Percentiles rank a stretch among this genome's conserved stretches.
Evolutionary conservation across 805 yeast species (phyloP).

Genomic region (Kluyveromyces dobzhanskii): DNA sequence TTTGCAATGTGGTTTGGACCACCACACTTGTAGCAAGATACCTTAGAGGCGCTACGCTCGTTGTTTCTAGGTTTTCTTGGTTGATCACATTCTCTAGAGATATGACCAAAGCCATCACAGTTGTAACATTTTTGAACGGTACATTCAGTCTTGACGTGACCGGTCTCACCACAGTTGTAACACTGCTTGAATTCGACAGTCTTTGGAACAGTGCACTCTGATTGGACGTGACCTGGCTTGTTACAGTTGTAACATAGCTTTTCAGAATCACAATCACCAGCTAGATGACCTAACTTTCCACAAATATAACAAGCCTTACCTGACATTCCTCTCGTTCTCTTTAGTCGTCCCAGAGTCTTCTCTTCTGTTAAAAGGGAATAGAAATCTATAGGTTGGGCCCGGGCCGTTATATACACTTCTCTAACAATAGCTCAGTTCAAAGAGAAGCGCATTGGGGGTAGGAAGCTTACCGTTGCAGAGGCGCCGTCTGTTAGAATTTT

Average conservation of each 20-base stretch:
- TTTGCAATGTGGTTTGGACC: conserved; percentile 91
- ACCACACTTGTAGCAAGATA: conserved; percentile 81
- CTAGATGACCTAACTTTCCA: conserved; percentile 87
- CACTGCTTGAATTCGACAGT: conserved; percentile 82
- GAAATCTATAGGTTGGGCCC: no score
- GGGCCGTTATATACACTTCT: no score
- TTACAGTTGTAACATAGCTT: conserved; percentile 91
- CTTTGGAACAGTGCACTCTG: conserved; percentile 83
- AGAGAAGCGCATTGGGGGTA: no score
- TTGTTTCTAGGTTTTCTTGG: conserved; percentile 28
- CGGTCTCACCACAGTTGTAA: conserved; percentile 86
- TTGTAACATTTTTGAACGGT: conserved; percentile 68
- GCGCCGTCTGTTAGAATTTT: neutral
- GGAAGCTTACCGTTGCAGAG: no score
- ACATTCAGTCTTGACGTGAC: conserved; percentile 85
- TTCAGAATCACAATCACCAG: conserved; percentile 82
- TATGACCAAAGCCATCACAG: conserved; percentile 73
- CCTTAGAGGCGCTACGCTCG: conserved; percentile 20
- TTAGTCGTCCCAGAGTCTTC: neutral
- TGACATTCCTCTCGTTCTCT: conserved; percentile 23
- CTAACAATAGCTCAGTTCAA: no score
- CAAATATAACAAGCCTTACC: conserved; percentile 86
- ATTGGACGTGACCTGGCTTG: conserved; percentile 81
- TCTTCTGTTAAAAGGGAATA: neutral
- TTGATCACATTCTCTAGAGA: conserved; percentile 66